Evolutionary conservation across 208 protist genomes (phyloP), one percentile per base, ranked within the genome.

Genomic region (Leishmania lainsoni): DNA sequence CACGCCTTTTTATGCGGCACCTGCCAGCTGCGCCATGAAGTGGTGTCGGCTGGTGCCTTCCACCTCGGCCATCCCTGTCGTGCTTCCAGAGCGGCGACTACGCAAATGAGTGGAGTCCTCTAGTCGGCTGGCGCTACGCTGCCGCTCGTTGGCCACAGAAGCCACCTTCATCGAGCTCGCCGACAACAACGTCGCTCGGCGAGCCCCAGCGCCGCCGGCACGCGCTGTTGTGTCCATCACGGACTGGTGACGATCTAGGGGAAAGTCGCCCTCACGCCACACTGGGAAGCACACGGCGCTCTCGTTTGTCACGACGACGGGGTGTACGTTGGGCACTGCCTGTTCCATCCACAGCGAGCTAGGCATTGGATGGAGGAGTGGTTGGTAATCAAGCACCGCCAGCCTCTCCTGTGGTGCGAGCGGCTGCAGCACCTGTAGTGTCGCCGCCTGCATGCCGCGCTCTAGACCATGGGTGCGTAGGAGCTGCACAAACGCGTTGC

Each of bases 381-480:
- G 93, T 76, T 97, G 93, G 58, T 91, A 89, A 79, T 97, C 93
- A 26, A 95, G 75, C 63, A 85, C 82, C n/a, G 74, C 48, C 20
- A 87, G 66, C 8, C 87, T 70, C 22, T 85, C 83, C 68, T 86
- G 79, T 29, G 71, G 63, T 29, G 75, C 80, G 16, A 97, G 86
- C n/a, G 93, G 93, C 76, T 97, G 93, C 69, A 97, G 78, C 32
- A 97, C 74, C 86, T 97, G 93, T 75, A 93, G 86, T 20, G 86
- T 82, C 17, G 90, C 86, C 22, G 74, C 83, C 63, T 90, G 85
- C 84, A 95, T 89, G 54, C 83, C 82, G 20, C 80, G 76, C 63
- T 94, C 89, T 35, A 95, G 72, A 16, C 83, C 81, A 76, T 92
- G 81, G 66, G 86, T 86, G 66, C 89, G 87, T 48, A 97, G 84